A percentile compares a stretch with the other conserved stretches of the same genome.
These are phyloP conservation scores for Tilletia setariae DNA, from an alignment of 1,284 basidiomycete genomes.

Conservation along the genomic window DNA sequence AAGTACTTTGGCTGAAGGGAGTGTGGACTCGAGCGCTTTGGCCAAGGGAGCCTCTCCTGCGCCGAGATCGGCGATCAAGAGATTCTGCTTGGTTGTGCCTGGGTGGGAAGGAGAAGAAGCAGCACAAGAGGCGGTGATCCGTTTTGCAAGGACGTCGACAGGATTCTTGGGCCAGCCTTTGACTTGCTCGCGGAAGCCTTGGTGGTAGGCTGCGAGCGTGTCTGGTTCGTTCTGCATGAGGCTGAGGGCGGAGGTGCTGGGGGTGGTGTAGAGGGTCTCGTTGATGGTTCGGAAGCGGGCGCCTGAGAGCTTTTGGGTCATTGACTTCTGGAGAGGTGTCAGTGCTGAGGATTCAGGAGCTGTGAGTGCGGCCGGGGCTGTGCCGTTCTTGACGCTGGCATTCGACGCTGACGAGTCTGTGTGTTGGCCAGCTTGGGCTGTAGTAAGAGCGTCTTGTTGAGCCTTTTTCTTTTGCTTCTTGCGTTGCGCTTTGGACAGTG, in stretches of 20 bases:
- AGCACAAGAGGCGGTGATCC: neutral
- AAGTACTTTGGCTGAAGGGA: conserved; percentile 65
- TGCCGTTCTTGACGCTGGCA: neutral
- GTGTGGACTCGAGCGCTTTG: conserved; percentile 41
- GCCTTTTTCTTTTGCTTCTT: conserved; percentile 45
- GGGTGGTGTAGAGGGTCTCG: conserved; percentile 51
- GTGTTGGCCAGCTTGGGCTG: conserved; percentile 8
- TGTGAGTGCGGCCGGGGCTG: neutral
- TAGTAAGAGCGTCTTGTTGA: conserved; percentile 20
- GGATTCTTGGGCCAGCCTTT: conserved; percentile 53
- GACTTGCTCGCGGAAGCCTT: conserved; percentile 51
- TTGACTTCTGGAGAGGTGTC: conserved; percentile 39
- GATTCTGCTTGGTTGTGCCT: conserved; percentile 36
- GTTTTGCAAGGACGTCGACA: conserved; percentile 39
- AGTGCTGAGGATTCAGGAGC: conserved; percentile 13
- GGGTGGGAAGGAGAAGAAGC: neutral
- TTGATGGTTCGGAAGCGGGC: conserved; percentile 54
- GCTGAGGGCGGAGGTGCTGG: conserved; percentile 34
- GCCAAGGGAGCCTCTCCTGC: conserved; percentile 92
- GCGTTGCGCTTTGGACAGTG: conserved; percentile 40
- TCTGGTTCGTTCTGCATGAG: conserved; percentile 41
- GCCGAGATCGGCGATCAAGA: conserved; percentile 85
- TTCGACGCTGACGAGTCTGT: neutral
- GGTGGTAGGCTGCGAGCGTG: conserved; percentile 50
- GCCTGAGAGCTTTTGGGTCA: conserved; percentile 45